Base-by-base conservation (phyloP, 2,329 filamentous ascomycete species). In the Colletotrichum falcatum region DNA sequence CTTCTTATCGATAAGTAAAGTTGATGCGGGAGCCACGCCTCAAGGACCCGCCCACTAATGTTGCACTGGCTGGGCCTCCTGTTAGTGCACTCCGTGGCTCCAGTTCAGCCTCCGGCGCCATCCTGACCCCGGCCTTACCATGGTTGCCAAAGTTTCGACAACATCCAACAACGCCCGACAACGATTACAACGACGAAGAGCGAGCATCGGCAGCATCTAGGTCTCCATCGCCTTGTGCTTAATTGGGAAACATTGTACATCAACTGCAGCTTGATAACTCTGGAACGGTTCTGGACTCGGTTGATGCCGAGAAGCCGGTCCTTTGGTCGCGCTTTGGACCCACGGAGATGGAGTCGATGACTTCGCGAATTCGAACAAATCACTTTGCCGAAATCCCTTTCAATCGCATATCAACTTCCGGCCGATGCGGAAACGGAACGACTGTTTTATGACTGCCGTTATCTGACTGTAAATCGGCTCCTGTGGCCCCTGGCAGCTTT, bases 291-390 rank as follows among this genome's bases (percentile, higher is more conserved):
- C 44, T 59, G 59, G 53, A 59, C 65, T 71, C 68, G 68, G 68
- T 71, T 62, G 51, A 59, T 59, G 30, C 68, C 68, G 68, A 71
- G 58, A 67, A 67, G 59, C 68, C 68, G 65, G 53, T 68, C 44
- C 58, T 35, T 68, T 60, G 68, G 65, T 68, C 64, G 72, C 65
- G 59, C 48, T 60, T 51, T 61, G 72, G 70, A 74, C 74, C 75
- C 73, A 77, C 77, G 78, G 81, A 80, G 79, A 83, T 83, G 81
- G 81, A 82, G 79, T 75, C 77, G 69, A 70, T 70, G 70, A 72
- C 65, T 63, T 70, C 61, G 61, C 61, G 68, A 61, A 61, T 55
- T 58, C 65, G 61, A 72, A 51, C 51, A 63, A 66, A 63, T 35
- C 46, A 59, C 53, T 54, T 65, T 65, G 55, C 49, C 48, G 63